Base-by-base conservation (phyloP, 2,329 filamentous ascomycete genomes). In the Aspergillus floridensis region DNA sequence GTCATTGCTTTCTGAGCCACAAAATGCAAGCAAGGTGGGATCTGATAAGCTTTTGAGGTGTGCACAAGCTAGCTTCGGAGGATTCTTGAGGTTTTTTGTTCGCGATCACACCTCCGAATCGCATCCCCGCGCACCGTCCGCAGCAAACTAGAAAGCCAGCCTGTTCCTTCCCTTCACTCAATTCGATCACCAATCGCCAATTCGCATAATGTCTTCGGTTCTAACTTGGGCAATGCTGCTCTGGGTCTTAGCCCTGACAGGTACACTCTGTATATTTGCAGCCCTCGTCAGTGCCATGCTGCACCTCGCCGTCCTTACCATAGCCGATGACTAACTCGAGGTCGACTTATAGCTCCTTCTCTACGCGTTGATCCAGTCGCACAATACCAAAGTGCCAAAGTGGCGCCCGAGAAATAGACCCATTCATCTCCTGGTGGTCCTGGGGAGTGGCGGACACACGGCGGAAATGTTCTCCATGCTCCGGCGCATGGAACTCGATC, bases 401-500 rank as follows among this genome's bases (percentile, higher is more conserved):
- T 67, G 66, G 60, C 72, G 73, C 50, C 59, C 61, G 22, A 69
- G 57, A 52, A 59, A 66, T 53, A 60, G 61, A 4, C 78, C 79
- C 26, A 80, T 81, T 6, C 86, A 93, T 74, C 80, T 92, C 56
- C 80, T 96, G 32, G 84, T 96, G 63, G 88, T 98, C 26, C 88
- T 98, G 24, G 95, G 95, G 55, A 96, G 91, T 2, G 95, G 95
- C 32, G 95, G 95, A 0, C 95, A 99, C 77, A 97, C 95, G 0
- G 88, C 92, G 51, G 95, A 99, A 76, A 96, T 99, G 90, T 82
- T 96, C 63, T 87, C 89, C 70, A 90, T 97, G 80, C 85, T 99
- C 81, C 66, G 84, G 83, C 65, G 84, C 84, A 70, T 80, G 79
- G 59, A 76, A 77, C 44, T 81, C 46, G 68, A 77, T 49, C 80